A percentile compares a stretch with the other conserved stretches of the same genome.
phyloP scores from a whole-genome alignment of 164 flowering plant species.

The Aristolochia contorta region DNA sequence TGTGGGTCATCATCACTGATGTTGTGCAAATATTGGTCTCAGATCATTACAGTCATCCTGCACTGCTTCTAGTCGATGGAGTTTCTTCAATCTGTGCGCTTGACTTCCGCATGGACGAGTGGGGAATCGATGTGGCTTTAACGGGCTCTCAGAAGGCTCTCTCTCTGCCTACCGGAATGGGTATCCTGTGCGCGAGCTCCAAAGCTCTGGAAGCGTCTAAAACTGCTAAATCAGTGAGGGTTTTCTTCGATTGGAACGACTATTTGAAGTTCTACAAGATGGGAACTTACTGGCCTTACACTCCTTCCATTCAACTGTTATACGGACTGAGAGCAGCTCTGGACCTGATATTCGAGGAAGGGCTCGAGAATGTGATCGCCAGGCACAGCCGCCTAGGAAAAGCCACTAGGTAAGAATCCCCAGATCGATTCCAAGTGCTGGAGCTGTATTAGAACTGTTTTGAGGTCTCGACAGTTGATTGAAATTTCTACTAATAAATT shows the following conservation, averaged over 20 bases:
- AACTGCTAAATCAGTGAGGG: slow-evolving; percentile 77
- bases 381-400: slow-evolving; percentile 77
- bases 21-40: slow-evolving; percentile 10
- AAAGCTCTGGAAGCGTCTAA: slow-evolving; percentile 87
- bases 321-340: slow-evolving; percentile 91
- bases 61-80: slow-evolving; percentile 86
- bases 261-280: slow-evolving; percentile 86
- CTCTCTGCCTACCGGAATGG: slow-evolving; percentile 95
- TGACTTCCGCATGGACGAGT: slow-evolving; percentile 97
- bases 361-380: slow-evolving; percentile 85
- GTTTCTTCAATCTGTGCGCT: slow-evolving; percentile 96
- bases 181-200: slow-evolving; percentile 92
- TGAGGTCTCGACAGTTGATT: no score
- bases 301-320: slow-evolving; percentile 89
- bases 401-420: slow-evolving; percentile 56
- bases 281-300: slow-evolving; percentile 97
- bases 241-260: slow-evolving; percentile 95
- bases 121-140: slow-evolving; percentile 95
- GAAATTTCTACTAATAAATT: background rate
- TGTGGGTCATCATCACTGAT: no score
- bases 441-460: no score
- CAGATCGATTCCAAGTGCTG: background rate
- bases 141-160: slow-evolving; percentile 98
- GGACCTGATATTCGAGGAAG: slow-evolving; percentile 91
- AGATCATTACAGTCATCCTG: slow-evolving; percentile 89